A percentile compares a stretch with the other conserved stretches of the same genome.
These are phyloP conservation scores for Penicillium aurantiogriseum DNA, from an alignment of 2,329 filamentous ascomycete species.

Conservation along the genomic window DNA sequence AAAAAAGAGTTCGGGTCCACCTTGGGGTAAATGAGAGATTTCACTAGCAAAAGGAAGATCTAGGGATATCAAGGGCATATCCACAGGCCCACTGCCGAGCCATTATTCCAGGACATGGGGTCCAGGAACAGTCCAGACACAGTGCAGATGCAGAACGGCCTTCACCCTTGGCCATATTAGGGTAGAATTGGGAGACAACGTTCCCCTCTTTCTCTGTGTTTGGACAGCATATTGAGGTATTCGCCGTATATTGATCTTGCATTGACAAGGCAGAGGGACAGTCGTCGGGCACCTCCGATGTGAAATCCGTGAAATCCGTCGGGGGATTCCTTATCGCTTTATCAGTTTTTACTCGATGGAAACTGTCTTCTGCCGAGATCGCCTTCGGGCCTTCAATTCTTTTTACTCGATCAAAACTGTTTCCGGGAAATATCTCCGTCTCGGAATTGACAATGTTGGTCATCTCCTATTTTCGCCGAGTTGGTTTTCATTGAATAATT, in stretches of 20 bases:
- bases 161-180: not conserved
- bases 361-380: not conserved
- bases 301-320: too few relatives aligned
- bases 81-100: not conserved
- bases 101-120: too few relatives aligned
- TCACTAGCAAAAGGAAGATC: not conserved
- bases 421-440: not conserved
- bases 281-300: not conserved
- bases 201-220: not conserved
- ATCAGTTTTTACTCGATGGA: constrained; percentile 12
- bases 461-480: not conserved
- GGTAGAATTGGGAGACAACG: not conserved
- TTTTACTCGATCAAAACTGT: constrained; percentile 34
- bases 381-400: not conserved
- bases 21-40: not conserved
- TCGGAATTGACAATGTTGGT: not conserved
- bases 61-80: not conserved
- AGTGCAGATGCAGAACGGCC: not conserved
- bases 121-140: not conserved
- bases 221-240: not conserved
- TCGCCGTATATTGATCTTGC: not conserved
- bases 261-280: not conserved
- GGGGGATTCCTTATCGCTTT: constrained; percentile 15
- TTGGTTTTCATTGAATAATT: not conserved
- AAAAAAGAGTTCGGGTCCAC: not conserved